These are phyloP conservation scores for Dryadomyces quercivorus DNA, from an alignment of 2,329 filamentous ascomycete species.

Conservation along the genomic window DNA sequence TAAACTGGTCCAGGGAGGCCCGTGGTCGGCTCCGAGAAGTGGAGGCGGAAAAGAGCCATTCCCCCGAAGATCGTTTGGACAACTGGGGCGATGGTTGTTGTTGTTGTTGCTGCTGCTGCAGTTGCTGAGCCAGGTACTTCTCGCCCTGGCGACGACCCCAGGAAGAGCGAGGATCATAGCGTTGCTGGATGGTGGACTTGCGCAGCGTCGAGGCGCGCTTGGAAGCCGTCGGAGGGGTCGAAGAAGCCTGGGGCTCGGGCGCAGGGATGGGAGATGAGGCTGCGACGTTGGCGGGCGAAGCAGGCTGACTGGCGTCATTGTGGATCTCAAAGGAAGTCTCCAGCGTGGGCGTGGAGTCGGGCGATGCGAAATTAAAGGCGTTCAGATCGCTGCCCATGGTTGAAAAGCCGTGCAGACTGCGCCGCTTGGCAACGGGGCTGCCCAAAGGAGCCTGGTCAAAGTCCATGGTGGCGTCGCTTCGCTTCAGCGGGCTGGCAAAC, in stretches of 20 bases:
- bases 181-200: slow-evolving; percentile 79
- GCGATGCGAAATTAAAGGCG: slow-evolving; percentile 51
- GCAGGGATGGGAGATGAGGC: slow-evolving; percentile 15
- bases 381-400: slow-evolving; percentile 53
- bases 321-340: slow-evolving; percentile 34
- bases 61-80: slow-evolving; percentile 5
- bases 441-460: slow-evolving; percentile 66
- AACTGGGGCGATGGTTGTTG: slow-evolving; percentile 1
- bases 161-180: slow-evolving; percentile 56
- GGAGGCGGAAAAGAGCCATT: slow-evolving; percentile 33
- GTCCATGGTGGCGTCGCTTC: slow-evolving; percentile 82
- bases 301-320: slow-evolving; percentile 28
- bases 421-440: slow-evolving; percentile 81
- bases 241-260: slow-evolving; percentile 30
- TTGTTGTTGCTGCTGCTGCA: slow-evolving; percentile 11
- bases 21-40: slow-evolving; percentile 53
- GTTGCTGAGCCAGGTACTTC: slow-evolving; percentile 36
- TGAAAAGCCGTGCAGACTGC: slow-evolving; percentile 71
- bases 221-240: slow-evolving; percentile 42
- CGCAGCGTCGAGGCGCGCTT: slow-evolving; percentile 67
- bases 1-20: slow-evolving; percentile 67
- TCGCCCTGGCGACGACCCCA: slow-evolving; percentile 49
- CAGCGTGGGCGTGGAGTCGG: slow-evolving; percentile 17
- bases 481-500: slow-evolving; percentile 76
- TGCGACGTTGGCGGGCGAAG: slow-evolving; percentile 27